Conservation (phyloP, 176 grass and related monocot species). For the Zoysia pacifica region DNA sequence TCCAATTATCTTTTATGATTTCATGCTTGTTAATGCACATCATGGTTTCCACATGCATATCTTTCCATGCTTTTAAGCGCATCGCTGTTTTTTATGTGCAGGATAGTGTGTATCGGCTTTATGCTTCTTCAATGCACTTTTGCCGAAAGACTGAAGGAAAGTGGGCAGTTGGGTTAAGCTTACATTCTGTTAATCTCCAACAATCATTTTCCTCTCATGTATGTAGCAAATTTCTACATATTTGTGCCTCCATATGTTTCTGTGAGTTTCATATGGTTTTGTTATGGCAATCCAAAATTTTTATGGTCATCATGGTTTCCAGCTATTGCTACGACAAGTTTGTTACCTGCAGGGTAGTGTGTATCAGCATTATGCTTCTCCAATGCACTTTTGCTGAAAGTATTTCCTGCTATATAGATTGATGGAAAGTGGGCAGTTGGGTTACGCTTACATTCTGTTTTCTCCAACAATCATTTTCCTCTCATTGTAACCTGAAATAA, state of each 20-base stretch:
- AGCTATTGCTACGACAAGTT: neutral
- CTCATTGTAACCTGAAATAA: constrained; percentile 8
- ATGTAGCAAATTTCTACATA: too few relatives aligned
- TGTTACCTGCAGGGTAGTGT: constrained; percentile 61
- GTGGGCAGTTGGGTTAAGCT: constrained; percentile 69
- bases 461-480: constrained; percentile 64
- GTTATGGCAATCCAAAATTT: too few relatives aligned
- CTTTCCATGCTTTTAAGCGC: too few relatives aligned
- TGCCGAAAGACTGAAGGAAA: constrained; percentile 33
- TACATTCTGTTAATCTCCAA: constrained; percentile 51
- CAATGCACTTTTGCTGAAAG: neutral
- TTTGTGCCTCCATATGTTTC: too few relatives aligned
- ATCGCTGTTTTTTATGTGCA: neutral
- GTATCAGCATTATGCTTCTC: constrained; percentile 44
- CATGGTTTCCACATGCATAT: too few relatives aligned
- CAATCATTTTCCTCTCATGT: constrained; percentile 56
- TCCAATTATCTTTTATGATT: too few relatives aligned
- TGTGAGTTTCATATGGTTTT: too few relatives aligned
- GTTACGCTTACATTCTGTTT: constrained; percentile 42
- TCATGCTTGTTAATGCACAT: too few relatives aligned
- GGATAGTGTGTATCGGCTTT: neutral
- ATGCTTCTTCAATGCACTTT: neutral
- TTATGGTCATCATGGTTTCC: too few relatives aligned
- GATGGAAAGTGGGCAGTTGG: constrained; percentile 72
- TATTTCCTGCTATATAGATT: constrained; percentile 19